Evolutionary conservation across 2,329 filamentous ascomycete species (phyloP), one percentile per base, ranked within the genome.

Genomic region (Scedosporium aurantiacum): DNA sequence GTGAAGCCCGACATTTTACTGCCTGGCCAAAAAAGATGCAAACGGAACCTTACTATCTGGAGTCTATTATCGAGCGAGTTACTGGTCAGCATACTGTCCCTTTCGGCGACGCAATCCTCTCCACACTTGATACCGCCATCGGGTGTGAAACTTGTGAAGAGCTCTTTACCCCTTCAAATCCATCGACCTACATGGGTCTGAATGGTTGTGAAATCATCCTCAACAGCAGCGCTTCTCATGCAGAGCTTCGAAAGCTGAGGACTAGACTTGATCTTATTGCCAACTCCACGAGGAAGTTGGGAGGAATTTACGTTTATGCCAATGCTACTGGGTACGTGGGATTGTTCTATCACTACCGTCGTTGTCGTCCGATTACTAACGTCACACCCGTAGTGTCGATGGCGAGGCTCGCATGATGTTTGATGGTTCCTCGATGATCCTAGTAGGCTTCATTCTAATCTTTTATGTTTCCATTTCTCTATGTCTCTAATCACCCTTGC

Each of bases 171-270:
- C 69, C 69, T 7, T 63, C 66, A 1, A 69, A 67, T 40, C 69
- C 84, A 4, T 81, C 84, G 64, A 80, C 80, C 37, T 73, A 76
- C 8, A 84, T 85, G 75, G 81, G 82, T n/a, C 75, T 91, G 1
- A 79, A 85, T 66, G 89, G 90, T 4, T 83, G 28, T 16, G 66
- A 70, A 63, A 65, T 69, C 50, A 66, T 69, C 43, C 65, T 69
- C n/a, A 71, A 70, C 61, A 67, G 65, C 40, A 71, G 68, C 25
- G 70, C 68, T 16, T 70, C 67, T 10, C 72, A 74, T n/a, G 68
- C 68, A 18, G 81, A 85, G 66, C 73, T 90, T 7, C 76, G 85
- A 18, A 91, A 91, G 70, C 79, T 91, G 0, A 74, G 86, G 62
- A 82, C 76, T 0, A 75, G 86, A 1, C 74, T 91, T 28, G 79